Base-by-base conservation (phyloP, 176 grass and related monocot species). In the Metroxylon sagu region DNA sequence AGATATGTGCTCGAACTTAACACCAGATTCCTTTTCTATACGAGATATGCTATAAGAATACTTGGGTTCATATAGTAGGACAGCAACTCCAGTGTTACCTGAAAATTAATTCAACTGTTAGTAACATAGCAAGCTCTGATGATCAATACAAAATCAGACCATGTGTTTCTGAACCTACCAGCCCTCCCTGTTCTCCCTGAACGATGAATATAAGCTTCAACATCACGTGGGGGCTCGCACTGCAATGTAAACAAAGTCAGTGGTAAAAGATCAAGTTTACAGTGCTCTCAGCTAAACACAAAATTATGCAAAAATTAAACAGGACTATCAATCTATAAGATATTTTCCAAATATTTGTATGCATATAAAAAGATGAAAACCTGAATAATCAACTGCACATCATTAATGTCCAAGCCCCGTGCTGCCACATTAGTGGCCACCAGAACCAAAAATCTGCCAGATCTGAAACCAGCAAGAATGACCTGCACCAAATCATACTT, bases 371-470 rank as follows among this genome's bases (percentile, higher is more conserved):
- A 14, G 35, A 43, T 43, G 5, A 43, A 43, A 14, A 43, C 88
- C 94, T 93, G 94, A 79, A 99, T 93, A 81, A 99, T 89, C 64
- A 93, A 73, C 62, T 99, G 88, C 59, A 99, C 88, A 26, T 99
- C 88, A 71, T 78, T 93, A 61, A 99, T 99, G 51, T 99, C 94
- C 17, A 93, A 73, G 4, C 94, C 94, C 57, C 94, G 79, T 58
- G 94, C 94, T 26, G 94, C 94, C 55, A 98, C 84, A 77, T 93
- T 98, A 62, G 94, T 98, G 59, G 94, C 94, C 79, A 98, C 94
- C 65, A 98, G 70, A 79, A 81, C 79, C 60, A 80, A 74, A 62
- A 98, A 98, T 71, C 78, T 93, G 1, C 94, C 88, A 0, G 78
- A 64, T 71, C 94, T 83, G 68, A 98, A 98, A 71, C 81, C 94